Base-by-base conservation (phyloP, 2,329 filamentous ascomycete species). In the Camillea tinctor region DNA sequence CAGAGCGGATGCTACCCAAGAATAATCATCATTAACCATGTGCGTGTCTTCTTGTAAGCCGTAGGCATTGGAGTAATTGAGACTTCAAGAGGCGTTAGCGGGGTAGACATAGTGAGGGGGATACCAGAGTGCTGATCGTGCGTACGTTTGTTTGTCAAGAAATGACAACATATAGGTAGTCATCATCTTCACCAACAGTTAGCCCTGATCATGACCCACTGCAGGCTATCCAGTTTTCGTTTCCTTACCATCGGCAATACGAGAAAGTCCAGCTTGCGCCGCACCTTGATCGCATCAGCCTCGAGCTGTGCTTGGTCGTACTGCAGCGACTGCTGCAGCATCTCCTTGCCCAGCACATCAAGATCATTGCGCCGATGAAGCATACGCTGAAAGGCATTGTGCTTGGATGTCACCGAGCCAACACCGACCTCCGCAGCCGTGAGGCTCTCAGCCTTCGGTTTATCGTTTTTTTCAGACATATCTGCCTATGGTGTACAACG, bases 1-100 rank as follows among this genome's bases (percentile, higher is more conserved):
- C 57, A 77, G 72, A 9, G 76, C 75, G 2, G 77, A 77, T 22
- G 76, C 75, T 11, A 79, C 76, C 77, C 77, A 79, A 13, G 76
- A 76, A 64, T 80, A 79, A 58, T 77, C 70, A 56, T 77, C 70
- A 50, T 77, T 77, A 52, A 70, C 71, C 60, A 80, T 74, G 8
- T 74, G 68, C 3, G 77, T 76, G 54, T 79, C 77, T 3, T 64
- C 64, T 60, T 78, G 77, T 1, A 80, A 69, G 4, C 75, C 74
- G 60, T 79, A 80, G 7, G 77, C 75, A 55, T 78, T 78, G 51
- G 73, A 70, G 62, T 75, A 75, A 64, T 76, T 75, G 44, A 75
- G 69, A 3, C 65, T 67, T 30, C 17, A 20, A 21, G 40, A 20
- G 11, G 7, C 50, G 26, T 55, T 17, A 55, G 53, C 51, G 17